Evolutionary conservation across 148 eudicot genomes (phyloP).

Genomic region (Fagopyrum tataricum): DNA sequence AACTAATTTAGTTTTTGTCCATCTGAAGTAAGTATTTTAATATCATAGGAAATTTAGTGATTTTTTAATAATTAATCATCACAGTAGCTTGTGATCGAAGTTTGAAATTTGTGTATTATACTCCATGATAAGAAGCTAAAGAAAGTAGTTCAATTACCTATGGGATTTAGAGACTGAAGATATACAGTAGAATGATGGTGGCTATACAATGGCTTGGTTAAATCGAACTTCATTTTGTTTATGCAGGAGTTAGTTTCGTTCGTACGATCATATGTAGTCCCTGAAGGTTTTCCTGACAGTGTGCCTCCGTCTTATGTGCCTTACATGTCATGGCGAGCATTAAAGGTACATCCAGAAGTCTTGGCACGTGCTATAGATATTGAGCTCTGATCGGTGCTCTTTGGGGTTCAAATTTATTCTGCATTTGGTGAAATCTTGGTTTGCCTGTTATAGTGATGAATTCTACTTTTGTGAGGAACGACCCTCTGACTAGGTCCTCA

Average conservation of each 20-base stretch:
- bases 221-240: background rate
- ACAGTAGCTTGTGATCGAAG: background rate
- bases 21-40: no score
- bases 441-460: background rate
- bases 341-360: slow-evolving; percentile 50
- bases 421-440: background rate
- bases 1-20: background rate
- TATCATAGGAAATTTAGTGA: background rate
- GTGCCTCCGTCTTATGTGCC: slow-evolving; percentile 86
- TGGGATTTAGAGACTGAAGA: background rate
- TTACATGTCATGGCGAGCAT: slow-evolving; percentile 96
- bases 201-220: background rate
- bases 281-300: slow-evolving; percentile 96
- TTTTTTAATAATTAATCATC: background rate
- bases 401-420: background rate
- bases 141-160: background rate
- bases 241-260: slow-evolving; percentile 72
- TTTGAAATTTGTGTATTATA: background rate
- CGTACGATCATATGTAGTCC: slow-evolving; percentile 88
- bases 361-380: background rate
- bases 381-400: background rate
- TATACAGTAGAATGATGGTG: background rate
- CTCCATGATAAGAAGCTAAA: background rate
- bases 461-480: background rate
- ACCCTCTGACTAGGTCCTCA: background rate